phyloP scores from a whole-genome alignment of 345 rosid species.

The Anacardium occidentale region DNA sequence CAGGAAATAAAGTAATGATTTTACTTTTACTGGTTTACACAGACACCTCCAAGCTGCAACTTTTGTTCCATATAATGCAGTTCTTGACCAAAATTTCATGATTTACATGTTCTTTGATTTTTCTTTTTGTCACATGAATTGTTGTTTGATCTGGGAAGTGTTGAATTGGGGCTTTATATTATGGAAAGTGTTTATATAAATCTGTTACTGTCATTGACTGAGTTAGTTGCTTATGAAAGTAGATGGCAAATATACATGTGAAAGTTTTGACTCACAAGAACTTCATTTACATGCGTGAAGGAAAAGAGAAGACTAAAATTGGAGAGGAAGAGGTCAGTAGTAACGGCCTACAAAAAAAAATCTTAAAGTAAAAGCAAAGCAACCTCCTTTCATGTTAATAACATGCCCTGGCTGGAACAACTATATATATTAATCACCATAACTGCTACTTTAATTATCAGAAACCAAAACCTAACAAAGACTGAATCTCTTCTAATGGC shows the following conservation, averaged over 20 bases:
- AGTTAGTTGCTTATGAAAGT: conserved; percentile 1
- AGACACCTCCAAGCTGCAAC: neutral
- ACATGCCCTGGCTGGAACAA: neutral
- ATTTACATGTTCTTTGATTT: neutral
- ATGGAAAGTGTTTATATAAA: conserved; percentile 8
- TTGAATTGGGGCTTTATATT: neutral
- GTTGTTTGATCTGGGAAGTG: neutral
- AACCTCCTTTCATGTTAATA: conserved; percentile 1
- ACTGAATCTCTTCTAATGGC: conserved; percentile 18
- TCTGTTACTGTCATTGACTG: neutral
- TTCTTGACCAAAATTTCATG: neutral
- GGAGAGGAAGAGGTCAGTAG: conserved; percentile 24
- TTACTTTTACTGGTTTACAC: too few relatives aligned
- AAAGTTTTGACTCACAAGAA: conserved; percentile 34
- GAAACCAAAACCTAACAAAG: too few relatives aligned
- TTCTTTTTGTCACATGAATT: neutral
- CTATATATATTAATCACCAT: neutral
- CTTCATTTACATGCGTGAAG: conserved; percentile 22
- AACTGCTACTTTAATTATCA: too few relatives aligned
- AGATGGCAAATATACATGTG: neutral
- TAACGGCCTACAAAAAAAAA: conserved; percentile 15
- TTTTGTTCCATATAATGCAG: neutral
- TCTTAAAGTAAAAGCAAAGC: neutral
- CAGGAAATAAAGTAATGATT: neutral
- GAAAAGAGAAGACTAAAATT: conserved; percentile 1